Percentiles rank a stretch among this genome's conserved stretches.
phyloP scores from a whole-genome alignment of 257 asterid genomes.

The Solanum piurae region DNA sequence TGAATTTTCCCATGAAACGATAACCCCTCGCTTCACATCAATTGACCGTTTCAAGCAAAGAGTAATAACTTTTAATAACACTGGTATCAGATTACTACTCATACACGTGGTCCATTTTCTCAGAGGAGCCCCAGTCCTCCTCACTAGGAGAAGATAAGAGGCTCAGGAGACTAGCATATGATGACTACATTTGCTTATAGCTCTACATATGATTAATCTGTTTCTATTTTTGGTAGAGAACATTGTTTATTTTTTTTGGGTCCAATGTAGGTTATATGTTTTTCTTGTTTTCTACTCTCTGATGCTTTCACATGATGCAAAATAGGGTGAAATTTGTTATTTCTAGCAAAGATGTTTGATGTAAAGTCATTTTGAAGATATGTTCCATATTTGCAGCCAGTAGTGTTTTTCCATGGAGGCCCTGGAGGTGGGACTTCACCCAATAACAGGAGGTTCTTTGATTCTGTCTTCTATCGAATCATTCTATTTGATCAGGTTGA shows the following conservation, averaged over 20 bases:
- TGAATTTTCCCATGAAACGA: neutral
- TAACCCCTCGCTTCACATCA: neutral
- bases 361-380: neutral
- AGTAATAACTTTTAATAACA: neutral
- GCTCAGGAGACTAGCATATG: neutral
- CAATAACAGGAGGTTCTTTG: conserved; percentile 78
- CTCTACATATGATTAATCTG: neutral
- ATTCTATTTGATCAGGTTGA: conserved; percentile 86
- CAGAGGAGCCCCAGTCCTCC: neutral
- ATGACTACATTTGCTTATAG: neutral
- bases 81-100: neutral
- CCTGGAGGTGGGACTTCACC: conserved; percentile 99
- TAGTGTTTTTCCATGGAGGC: conserved; percentile 92
- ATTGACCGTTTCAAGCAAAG: neutral
- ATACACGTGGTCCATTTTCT: neutral
- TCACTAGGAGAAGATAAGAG: neutral
- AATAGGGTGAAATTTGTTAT: neutral
- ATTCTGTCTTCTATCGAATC: conserved; percentile 71
- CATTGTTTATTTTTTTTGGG: neutral
- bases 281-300: neutral
- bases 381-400: conserved; percentile 53
- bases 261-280: neutral
- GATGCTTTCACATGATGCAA: neutral
- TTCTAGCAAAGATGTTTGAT: neutral
- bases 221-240: neutral